phyloP scores from a whole-genome alignment of 2,329 filamentous ascomycete species.

The Fusarium sp. region DNA sequence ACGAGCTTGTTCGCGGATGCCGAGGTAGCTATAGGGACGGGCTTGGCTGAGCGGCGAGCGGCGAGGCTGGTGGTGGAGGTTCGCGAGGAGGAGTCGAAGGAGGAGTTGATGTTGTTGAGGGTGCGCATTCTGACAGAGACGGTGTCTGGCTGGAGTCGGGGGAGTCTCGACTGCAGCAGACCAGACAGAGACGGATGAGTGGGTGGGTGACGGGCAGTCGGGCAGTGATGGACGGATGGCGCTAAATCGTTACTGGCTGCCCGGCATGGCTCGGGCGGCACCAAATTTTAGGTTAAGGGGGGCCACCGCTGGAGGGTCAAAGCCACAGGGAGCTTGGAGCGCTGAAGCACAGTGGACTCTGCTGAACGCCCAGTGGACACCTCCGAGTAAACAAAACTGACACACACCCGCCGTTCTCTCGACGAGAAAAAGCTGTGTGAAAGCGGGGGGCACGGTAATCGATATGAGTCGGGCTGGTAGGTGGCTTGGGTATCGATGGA shows the following conservation, averaged over 20 bases:
- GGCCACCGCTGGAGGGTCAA: neutral
- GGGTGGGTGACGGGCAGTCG: neutral
- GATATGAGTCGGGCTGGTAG: conserved; percentile 13
- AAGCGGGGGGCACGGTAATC: conserved; percentile 21
- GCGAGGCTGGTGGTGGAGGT: conserved; percentile 26
- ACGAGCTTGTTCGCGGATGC: conserved; percentile 20
- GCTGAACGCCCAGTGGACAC: neutral
- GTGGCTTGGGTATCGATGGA: conserved; percentile 17
- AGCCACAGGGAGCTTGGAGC: conserved; percentile 14
- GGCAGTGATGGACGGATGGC: conserved; percentile 8
- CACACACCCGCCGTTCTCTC: neutral
- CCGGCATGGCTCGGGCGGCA: conserved; percentile 24
- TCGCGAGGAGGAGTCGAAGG: conserved; percentile 36
- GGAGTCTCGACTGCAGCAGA: conserved; percentile 20
- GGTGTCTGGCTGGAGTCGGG: conserved; percentile 20
- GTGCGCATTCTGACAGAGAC: conserved; percentile 43
- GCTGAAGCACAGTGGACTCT: conserved; percentile 28
- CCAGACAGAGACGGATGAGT: conserved; percentile 18
- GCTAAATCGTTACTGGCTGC: conserved; percentile 38
- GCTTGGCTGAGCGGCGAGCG: conserved; percentile 21
- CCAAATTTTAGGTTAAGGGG: conserved; percentile 35
- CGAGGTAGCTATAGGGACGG: conserved; percentile 18
- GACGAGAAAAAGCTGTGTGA: conserved; percentile 5
- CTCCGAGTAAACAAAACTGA: conserved; percentile 29
- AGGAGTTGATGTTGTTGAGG: conserved; percentile 44